Conservation (phyloP, 306 rosid species). For the Arachis hypogaea region DNA sequence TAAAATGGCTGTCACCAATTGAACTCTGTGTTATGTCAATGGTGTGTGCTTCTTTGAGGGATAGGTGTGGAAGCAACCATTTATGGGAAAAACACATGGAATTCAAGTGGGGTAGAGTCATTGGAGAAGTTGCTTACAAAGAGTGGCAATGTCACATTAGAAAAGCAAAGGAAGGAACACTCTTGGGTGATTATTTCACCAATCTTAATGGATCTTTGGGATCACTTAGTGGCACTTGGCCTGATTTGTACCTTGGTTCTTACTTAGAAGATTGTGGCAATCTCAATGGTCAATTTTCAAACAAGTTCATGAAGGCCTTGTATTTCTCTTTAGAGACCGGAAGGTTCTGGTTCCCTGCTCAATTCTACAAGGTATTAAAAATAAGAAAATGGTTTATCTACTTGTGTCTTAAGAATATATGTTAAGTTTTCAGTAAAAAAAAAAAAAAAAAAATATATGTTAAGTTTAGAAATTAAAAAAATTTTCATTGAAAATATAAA, state of each 20-base stretch:
- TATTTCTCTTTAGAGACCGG: conserved; percentile 68
- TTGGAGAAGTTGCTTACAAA: conserved; percentile 55
- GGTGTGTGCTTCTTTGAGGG: conserved; percentile 60
- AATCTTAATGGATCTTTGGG: conserved; percentile 46
- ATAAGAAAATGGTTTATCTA: too few species aligned
- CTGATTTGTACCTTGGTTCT: conserved; percentile 42
- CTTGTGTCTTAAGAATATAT: too few species aligned
- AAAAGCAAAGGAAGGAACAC: conserved; percentile 39
- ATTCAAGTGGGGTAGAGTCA: conserved; percentile 57
- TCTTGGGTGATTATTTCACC: conserved; percentile 5
- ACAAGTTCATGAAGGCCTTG: conserved; percentile 52
- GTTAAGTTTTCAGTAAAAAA: too few species aligned
- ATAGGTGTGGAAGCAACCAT: conserved; percentile 56
- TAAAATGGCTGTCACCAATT: conserved; percentile 63
- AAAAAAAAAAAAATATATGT: too few species aligned
- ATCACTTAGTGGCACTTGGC: conserved; percentile 43
- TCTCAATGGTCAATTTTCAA: conserved; percentile 34
- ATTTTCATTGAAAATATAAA: too few species aligned
- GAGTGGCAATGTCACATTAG: conserved; percentile 57
- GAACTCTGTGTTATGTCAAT: conserved; percentile 54
- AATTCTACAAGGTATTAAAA: conserved; percentile 60
- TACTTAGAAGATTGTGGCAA: conserved; percentile 37
- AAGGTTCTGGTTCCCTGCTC: conserved; percentile 78
- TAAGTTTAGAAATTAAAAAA: too few species aligned
- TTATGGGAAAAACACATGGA: conserved; percentile 61